Conservation (phyloP, 2,329 filamentous ascomycete genomes). For the Furcasterigmium sp. region DNA sequence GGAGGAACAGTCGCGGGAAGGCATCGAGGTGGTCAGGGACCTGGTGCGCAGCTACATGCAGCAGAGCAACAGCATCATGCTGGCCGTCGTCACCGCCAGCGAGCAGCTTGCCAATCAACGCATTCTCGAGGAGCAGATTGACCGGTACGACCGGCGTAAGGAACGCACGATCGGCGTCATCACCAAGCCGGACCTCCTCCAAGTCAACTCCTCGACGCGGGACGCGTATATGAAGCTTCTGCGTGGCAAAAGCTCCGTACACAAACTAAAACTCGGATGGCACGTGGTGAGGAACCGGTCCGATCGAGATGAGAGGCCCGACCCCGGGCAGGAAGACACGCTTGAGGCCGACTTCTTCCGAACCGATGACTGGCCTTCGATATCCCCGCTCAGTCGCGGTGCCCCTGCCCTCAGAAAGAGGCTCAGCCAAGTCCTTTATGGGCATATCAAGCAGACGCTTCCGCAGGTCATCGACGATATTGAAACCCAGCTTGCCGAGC, state of each 20-base stretch:
- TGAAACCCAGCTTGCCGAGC: constrained; percentile 14
- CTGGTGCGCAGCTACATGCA: constrained; percentile 48
- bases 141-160: constrained; percentile 33
- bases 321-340: constrained; percentile 18
- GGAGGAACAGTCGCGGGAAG: constrained; percentile 22
- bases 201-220: constrained; percentile 31
- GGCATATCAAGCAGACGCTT: constrained; percentile 20
- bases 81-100: constrained; percentile 47
- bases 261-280: constrained; percentile 40
- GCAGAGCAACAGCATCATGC: constrained; percentile 52
- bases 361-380: constrained; percentile 17
- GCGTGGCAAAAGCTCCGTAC: constrained; percentile 20
- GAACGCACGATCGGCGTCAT: constrained; percentile 50
- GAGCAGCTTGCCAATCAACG: constrained; percentile 45
- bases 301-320: constrained; percentile 22
- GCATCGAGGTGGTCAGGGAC: constrained; percentile 23
- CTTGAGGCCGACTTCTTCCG: constrained; percentile 26
- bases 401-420: constrained; percentile 25
- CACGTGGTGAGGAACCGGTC: constrained; percentile 46
- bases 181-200: constrained; percentile 47
- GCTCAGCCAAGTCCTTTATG: constrained; percentile 24
- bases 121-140: constrained; percentile 39
- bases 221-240: constrained; percentile 26
- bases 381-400: constrained; percentile 22
- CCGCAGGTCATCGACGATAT: constrained; percentile 20